Percentiles rank a stretch among this genome's conserved stretches.
Evolutionary conservation across 768 basidiomycete genomes (phyloP).

Genomic region (Cantharellus anzutake): DNA sequence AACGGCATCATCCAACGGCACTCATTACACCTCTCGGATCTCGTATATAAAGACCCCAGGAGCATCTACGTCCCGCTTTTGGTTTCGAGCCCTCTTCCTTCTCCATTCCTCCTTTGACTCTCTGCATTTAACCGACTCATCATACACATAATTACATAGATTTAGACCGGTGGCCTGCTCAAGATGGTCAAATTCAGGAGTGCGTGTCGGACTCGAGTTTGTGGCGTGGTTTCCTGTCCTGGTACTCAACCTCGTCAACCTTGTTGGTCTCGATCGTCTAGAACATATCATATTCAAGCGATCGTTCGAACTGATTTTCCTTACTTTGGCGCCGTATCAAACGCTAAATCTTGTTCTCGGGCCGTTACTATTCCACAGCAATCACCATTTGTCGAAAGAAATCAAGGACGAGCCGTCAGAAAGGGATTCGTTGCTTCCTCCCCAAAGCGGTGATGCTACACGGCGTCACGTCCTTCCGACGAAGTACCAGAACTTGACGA

Average conservation of each 20-base stretch:
- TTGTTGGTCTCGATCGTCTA: background rate
- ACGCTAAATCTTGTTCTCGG: background rate
- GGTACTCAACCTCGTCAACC: too few species aligned
- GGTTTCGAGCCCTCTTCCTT: background rate
- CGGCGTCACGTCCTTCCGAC: background rate
- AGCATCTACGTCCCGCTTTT: too few species aligned
- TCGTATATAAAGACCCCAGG: too few species aligned
- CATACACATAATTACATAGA: too few species aligned
- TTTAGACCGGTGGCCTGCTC: too few species aligned
- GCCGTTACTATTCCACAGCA: background rate
- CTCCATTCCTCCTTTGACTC: background rate
- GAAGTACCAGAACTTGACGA: background rate
- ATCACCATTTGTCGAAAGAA: background rate
- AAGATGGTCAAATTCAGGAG: too few species aligned
- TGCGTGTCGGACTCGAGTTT: too few species aligned
- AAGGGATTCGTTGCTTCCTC: background rate
- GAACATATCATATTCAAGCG: background rate
- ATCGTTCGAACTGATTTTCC: background rate
- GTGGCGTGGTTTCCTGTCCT: too few species aligned
- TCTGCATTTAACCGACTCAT: background rate
- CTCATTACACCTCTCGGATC: too few species aligned
- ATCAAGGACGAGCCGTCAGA: background rate
- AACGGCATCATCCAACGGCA: too few species aligned
- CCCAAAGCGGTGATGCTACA: background rate
- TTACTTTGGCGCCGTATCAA: background rate